Evolutionary conservation across 306 rosid species (phyloP), one percentile per base, ranked within the genome.

Genomic region (Crataegus laevigata): DNA sequence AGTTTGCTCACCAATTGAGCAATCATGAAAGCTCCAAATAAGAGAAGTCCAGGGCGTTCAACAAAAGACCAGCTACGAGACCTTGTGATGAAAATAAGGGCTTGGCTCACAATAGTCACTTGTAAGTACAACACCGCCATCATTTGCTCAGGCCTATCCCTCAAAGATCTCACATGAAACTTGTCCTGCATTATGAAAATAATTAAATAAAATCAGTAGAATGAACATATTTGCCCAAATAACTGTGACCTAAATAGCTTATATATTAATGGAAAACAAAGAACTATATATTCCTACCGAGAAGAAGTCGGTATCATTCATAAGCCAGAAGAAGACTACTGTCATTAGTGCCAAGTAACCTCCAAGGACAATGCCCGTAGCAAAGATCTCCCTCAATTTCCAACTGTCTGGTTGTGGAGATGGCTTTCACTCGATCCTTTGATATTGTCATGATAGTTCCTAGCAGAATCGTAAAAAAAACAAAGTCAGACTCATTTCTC

Each of bases 381-480:
- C 97, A 80, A 96, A 96, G 83, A 96, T 96, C 88, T 96, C 99
- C 81, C 28, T 88, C 84, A 96, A 83, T 74, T 96, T 96, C 99
- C 99, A 96, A 85, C 96, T 92, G 76, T 96, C 99, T 25, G 99
- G 98, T 66, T 0, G 32, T 36, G 99, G 99, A 77, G 99, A 96
- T 83, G 99, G 97, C 81, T 92, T n/a, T 92, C 83, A 96, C 99
- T 77, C 99, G 74, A 80, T 96, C 99, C 86, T 96, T 96, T 32
- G 99, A 96, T 82, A 96, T 92, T 68, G 98, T 92, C 99, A 96
- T 96, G 76, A 96, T 96, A 51, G 99, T 96, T 80, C 99, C 99
- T 96, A 79, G 29, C 42, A 50, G 73, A 30, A 69, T 5, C 54
- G 57, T 21, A 77, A 52, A 66, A n/a, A n/a, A n/a, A 77, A 72